Percentiles rank a stretch among this genome's conserved stretches.
These are phyloP conservation scores for Scenedesmus sp. DNA, from an alignment of 163 green algal species.

Conservation along the genomic window DNA sequence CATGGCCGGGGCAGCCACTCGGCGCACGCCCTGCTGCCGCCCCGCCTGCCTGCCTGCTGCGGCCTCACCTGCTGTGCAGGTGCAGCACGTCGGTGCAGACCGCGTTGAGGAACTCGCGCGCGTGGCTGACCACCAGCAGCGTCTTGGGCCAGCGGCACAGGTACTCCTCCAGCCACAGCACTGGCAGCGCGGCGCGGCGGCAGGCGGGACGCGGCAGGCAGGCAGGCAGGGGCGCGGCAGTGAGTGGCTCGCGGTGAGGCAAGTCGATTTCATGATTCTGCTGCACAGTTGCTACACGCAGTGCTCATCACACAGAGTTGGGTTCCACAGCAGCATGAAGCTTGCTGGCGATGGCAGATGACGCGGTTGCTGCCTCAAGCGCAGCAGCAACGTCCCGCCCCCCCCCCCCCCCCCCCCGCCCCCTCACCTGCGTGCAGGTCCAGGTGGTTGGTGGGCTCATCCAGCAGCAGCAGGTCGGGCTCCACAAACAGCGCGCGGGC, in stretches of 20 bases:
- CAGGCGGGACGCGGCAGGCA: not conserved
- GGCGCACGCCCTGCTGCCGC: too few species aligned
- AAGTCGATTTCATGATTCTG: too few species aligned
- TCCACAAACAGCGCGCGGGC: constrained; percentile 94
- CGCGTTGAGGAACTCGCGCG: constrained; percentile 89
- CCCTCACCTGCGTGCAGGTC: constrained; percentile 90
- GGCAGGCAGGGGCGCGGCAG: too few species aligned
- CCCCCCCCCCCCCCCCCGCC: not conserved
- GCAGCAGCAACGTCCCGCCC: too few species aligned
- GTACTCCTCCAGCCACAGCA: constrained; percentile 98
- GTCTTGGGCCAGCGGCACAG: constrained; percentile 93
- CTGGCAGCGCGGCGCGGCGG: constrained; percentile 50
- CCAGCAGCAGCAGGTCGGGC: constrained; percentile 88
- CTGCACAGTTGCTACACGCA: too few species aligned
- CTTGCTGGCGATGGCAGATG: constrained; percentile 67
- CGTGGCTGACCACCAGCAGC: constrained; percentile 92
- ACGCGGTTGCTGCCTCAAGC: constrained; percentile 59
- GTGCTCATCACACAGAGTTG: constrained; percentile 89
- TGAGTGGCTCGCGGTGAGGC: too few species aligned
- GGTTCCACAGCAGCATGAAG: too few species aligned
- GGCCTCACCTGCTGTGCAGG: constrained; percentile 78
- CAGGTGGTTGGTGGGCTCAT: constrained; percentile 95
- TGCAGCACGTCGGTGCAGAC: constrained; percentile 91
- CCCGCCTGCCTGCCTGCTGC: not conserved
- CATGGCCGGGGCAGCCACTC: too few species aligned